Conservation (phyloP, 768 basidiomycete species). For the Rhodosporidiobolus sp. region DNA sequence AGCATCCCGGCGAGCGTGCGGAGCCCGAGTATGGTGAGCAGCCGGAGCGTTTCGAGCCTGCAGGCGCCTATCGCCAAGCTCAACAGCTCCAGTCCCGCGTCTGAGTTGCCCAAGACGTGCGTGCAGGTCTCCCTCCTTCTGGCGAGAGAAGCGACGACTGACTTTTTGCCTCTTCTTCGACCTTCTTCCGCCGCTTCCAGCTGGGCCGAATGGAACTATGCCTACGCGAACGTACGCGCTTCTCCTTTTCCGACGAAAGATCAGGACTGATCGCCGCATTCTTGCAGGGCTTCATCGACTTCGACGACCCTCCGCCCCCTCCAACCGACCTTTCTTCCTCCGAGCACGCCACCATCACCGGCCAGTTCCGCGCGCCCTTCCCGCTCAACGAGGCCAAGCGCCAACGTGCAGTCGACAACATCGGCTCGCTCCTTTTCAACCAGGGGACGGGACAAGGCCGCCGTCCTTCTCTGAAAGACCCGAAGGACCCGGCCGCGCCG, state of each 20-base stretch:
- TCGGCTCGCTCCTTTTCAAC: conserved; percentile 2
- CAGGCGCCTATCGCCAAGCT: background rate
- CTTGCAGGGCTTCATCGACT: conserved; percentile 24
- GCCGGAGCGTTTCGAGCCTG: background rate
- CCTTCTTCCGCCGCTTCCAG: background rate
- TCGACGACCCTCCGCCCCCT: conserved; percentile 35
- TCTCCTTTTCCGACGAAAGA: background rate
- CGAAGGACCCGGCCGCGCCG: background rate
- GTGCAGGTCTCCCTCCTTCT: background rate
- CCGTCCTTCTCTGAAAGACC: background rate
- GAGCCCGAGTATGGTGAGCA: background rate
- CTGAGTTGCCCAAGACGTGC: conserved; percentile 27
- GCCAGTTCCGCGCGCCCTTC: conserved; percentile 19
- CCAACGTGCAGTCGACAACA: conserved; percentile 31
- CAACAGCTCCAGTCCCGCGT: conserved; percentile 22
- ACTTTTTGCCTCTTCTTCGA: background rate
- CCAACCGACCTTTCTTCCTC: conserved; percentile 22
- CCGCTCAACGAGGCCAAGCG: conserved; percentile 23
- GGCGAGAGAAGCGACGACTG: background rate
- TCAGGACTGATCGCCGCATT: background rate
- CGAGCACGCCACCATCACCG: conserved; percentile 5
- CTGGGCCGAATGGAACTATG: conserved; percentile 31
- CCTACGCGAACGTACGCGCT: conserved; percentile 16
- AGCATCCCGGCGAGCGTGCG: background rate
- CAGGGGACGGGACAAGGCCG: background rate